phyloP scores from a whole-genome alignment of 371 early-diverging fungal species.

The Mucor piriformis region DNA sequence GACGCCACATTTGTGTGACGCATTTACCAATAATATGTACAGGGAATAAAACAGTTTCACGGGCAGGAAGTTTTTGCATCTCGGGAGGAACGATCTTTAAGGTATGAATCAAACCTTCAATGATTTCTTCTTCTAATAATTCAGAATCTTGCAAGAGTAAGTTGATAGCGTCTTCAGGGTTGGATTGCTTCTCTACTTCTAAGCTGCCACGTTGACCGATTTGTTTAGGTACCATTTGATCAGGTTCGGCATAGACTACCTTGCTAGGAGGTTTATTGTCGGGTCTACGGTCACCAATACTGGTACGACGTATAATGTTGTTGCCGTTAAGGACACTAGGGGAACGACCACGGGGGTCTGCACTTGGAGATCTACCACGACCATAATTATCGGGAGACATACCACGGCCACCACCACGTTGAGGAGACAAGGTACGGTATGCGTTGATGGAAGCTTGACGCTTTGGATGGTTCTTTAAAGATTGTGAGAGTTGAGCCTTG shows the following conservation, averaged over 20 bases:
- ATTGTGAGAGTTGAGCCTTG: slow-evolving; percentile 55
- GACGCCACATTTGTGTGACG: slow-evolving; percentile 87
- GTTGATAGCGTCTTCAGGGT: slow-evolving; percentile 56
- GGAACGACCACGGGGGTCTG: slow-evolving; percentile 39
- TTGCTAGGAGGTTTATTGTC: slow-evolving; percentile 13
- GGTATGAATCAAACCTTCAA: slow-evolving; percentile 84
- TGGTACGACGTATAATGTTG: slow-evolving; percentile 35
- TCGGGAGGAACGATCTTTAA: slow-evolving; percentile 88
- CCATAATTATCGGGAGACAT: slow-evolving; percentile 33
- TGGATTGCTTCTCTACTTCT: slow-evolving; percentile 36
- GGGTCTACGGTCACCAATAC: slow-evolving; percentile 22
- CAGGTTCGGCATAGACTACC: slow-evolving; percentile 40
- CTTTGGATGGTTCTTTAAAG: slow-evolving; percentile 40
- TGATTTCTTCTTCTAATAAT: slow-evolving; percentile 82
- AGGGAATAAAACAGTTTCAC: slow-evolving; percentile 92
- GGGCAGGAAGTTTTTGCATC: slow-evolving; percentile 76
- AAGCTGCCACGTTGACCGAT: slow-evolving; percentile 38
- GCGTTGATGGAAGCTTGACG: slow-evolving; percentile 46
- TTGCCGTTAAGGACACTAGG: slow-evolving; percentile 32
- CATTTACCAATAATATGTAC: slow-evolving; percentile 89
- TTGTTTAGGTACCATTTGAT: slow-evolving; percentile 51
- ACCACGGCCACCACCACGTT: slow-evolving; percentile 37
- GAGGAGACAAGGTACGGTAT: slow-evolving; percentile 44
- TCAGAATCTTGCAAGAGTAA: slow-evolving; percentile 23
- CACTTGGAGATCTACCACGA: slow-evolving; percentile 28